Conservation (phyloP, 768 basidiomycete species). For the Serpula lacrymans region DNA sequence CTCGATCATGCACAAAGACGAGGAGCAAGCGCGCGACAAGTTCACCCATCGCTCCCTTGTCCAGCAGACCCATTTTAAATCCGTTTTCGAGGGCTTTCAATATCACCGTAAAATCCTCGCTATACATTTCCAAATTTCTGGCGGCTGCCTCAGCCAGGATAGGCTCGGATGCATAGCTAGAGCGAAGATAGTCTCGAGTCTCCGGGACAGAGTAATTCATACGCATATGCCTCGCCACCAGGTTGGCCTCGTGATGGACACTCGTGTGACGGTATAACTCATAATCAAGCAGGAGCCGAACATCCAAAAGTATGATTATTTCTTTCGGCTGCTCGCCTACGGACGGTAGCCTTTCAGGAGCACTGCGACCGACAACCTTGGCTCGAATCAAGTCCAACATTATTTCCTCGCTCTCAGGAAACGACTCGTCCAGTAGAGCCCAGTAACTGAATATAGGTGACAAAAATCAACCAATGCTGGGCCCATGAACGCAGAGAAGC, state of each 20-base stretch:
- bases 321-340: too few relatives aligned
- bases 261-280: constrained; percentile 5
- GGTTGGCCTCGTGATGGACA: constrained; percentile 3
- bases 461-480: too few relatives aligned
- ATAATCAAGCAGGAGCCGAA: constrained; percentile 12
- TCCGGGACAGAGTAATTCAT: constrained; percentile 18
- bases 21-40: constrained; percentile 21
- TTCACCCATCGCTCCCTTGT: constrained; percentile 19
- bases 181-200: constrained; percentile 22
- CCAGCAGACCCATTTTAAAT: constrained; percentile 10
- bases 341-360: too few relatives aligned
- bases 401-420: too few relatives aligned
- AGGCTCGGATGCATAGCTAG: constrained; percentile 34
- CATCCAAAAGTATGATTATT: constrained; percentile 10
- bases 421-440: too few relatives aligned
- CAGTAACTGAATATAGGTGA: too few relatives aligned
- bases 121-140: constrained; percentile 7
- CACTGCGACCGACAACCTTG: too few relatives aligned
- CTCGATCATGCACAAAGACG: constrained; percentile 19
- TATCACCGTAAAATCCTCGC: background rate
- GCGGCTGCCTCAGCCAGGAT: constrained; percentile 30
- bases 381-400: too few relatives aligned
- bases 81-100: constrained; percentile 2
- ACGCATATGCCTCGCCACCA: constrained; percentile 19
- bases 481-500: constrained; percentile 6